Evolutionary conservation across 192 early-diverging fungal genomes (phyloP).

Genomic region (Gorgonomyces haynaldii): DNA sequence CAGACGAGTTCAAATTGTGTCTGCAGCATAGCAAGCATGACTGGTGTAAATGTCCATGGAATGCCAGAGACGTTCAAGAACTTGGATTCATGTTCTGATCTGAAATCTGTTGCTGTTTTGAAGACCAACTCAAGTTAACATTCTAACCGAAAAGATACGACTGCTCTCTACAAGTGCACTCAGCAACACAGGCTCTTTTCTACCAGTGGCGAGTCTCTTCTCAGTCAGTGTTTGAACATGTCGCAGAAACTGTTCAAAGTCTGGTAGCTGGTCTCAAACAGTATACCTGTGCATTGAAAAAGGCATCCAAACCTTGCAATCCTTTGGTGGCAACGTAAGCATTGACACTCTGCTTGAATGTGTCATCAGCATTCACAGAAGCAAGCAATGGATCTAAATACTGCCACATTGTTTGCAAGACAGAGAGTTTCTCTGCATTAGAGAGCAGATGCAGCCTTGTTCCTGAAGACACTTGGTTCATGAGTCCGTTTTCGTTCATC

Average conservation of each 20-base stretch:
- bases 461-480: not conserved
- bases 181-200: too few relatives aligned
- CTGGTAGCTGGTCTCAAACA: not conserved
- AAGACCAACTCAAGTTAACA: not conserved
- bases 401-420: not conserved
- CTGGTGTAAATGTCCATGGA: not conserved
- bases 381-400: not conserved
- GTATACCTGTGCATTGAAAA: not conserved
- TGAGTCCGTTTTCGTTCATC: not conserved
- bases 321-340: not conserved
- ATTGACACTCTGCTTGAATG: not conserved
- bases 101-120: not conserved
- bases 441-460: not conserved
- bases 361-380: not conserved
- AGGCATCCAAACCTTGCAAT: not conserved
- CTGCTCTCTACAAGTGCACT: too few relatives aligned
- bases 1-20: conserved; percentile 5
- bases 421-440: conserved; percentile 8
- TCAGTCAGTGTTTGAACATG: not conserved
- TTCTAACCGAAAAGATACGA: not conserved
- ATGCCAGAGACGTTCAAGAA: not conserved
- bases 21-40: not conserved
- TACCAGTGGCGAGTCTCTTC: too few relatives aligned
- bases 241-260: not conserved
- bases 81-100: not conserved